Conservation (phyloP, 768 basidiomycete species). For the Lactarius quietus region DNA sequence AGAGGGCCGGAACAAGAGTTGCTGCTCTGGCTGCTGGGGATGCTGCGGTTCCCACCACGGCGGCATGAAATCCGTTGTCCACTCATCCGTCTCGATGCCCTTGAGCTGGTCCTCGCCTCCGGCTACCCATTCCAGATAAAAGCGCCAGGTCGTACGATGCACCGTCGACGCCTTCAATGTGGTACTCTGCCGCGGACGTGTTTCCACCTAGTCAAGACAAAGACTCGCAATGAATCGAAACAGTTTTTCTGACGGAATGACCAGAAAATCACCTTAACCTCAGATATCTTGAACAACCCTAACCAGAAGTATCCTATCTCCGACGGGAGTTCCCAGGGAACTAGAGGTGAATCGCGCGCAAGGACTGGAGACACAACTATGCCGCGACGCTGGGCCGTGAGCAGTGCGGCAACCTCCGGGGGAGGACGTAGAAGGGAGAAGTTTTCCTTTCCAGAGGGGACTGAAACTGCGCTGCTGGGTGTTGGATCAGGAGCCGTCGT, state of each 20-base stretch:
- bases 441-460: background rate
- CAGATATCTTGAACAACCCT: conserved; percentile 21
- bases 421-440: conserved; percentile 11
- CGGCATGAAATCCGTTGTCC: conserved; percentile 8
- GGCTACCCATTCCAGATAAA: conserved; percentile 21
- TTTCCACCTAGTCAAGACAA: conserved; percentile 18
- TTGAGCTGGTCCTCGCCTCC: conserved; percentile 23
- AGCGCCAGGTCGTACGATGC: conserved; percentile 15
- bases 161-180: background rate
- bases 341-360: conserved; percentile 21
- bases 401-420: conserved; percentile 13
- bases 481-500: background rate
- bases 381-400: background rate
- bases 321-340: conserved; percentile 24
- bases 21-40: background rate
- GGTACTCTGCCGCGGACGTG: background rate
- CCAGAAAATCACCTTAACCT: conserved; percentile 18
- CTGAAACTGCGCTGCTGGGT: background rate
- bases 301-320: conserved; percentile 24
- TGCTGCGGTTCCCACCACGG: conserved; percentile 25
- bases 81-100: too few relatives aligned
- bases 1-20: background rate
- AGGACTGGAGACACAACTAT: conserved; percentile 14
- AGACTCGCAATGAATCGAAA: conserved; percentile 6
- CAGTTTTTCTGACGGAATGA: background rate